Base-by-base conservation (phyloP, 495 filamentous ascomycete species). In the Lophiostoma macrostomum region DNA sequence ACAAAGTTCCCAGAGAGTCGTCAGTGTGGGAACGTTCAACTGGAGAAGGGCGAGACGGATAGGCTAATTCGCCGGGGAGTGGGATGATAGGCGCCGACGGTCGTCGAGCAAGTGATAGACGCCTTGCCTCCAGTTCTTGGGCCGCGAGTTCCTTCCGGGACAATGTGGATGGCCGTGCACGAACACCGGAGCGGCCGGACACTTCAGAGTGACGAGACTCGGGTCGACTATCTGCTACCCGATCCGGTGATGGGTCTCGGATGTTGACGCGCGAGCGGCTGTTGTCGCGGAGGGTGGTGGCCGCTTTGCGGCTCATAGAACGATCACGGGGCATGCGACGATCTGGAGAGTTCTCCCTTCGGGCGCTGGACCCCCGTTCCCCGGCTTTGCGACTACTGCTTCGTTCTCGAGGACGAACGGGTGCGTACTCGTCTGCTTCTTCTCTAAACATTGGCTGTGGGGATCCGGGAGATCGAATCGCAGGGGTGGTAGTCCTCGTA, bases 91-190 rank as follows among this genome's bases (percentile, higher is more conserved):
- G 88, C 3, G 83, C 88, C 16, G 85, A 87, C 14, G 87, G 85
- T 55, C 89, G 80, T 10, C 84, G 76, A 2, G 88, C 86, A 19
- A 95, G 46, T 19, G 90, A 96, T 56, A 87, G 79, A 37, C 90
- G 80, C 16, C 90, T 81, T 51, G 90, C 86, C 71, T 96, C 90
- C 20, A 96, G 77, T 69, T 96, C 90, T 45, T 85, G 84, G 6
- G 87, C 87, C 12, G 90, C 90, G 22, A 85, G 70, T 59, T 91
- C 87, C 69, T 85, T 88, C 69, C 63, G 55, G 28, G 57, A 66
- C 42, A 66, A 45, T 42, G 41, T 45, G 5, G 31, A 25, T n/a
- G 44, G 29, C 16, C 51, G 45, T 13, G 49, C 13, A 10, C 50
- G 32, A 4, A 51, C 36, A 14, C 47, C 59, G 5, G 60, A 63